Conservation (phyloP, 306 rosid genomes). For the Malus domestica region DNA sequence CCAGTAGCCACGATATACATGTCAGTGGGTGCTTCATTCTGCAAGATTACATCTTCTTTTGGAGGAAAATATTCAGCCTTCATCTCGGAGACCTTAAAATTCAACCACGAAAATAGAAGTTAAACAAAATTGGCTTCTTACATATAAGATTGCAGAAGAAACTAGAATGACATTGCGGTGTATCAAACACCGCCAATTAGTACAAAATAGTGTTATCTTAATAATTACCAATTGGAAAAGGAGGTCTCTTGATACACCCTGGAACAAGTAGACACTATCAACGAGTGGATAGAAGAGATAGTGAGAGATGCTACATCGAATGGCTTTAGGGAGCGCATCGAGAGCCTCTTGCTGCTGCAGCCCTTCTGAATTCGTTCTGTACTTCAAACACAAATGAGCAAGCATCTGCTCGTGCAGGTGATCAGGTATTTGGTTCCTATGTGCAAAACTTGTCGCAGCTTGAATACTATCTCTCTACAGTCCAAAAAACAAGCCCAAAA, state of each 20-base stretch:
- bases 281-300: slow-evolving; percentile 55
- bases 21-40: slow-evolving; percentile 85
- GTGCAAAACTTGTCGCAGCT: slow-evolving; percentile 60
- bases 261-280: slow-evolving; percentile 55
- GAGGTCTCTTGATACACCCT: slow-evolving; percentile 63
- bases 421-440: slow-evolving; percentile 53
- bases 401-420: slow-evolving; percentile 80
- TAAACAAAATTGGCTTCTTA: neutral
- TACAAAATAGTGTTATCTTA: neutral
- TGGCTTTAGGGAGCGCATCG: slow-evolving; percentile 77
- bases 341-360: slow-evolving; percentile 78
- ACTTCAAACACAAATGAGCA: slow-evolving; percentile 65
- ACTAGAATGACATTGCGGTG: neutral
- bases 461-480: slow-evolving; percentile 62
- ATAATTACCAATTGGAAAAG: slow-evolving; percentile 74
- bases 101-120: slow-evolving; percentile 7
- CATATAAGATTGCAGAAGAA: neutral
- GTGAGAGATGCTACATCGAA: slow-evolving; percentile 57
- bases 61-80: slow-evolving; percentile 93
- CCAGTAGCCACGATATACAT: slow-evolving; percentile 72
- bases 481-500: slow-evolving; percentile 13
- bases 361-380: slow-evolving; percentile 73
- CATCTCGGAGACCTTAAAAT: slow-evolving; percentile 72
- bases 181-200: neutral
- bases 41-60: slow-evolving; percentile 71